Evolutionary conservation across 2,329 filamentous ascomycete genomes (phyloP), one percentile per base, ranked within the genome.

Genomic region (Cladophialophora chaetospira): DNA sequence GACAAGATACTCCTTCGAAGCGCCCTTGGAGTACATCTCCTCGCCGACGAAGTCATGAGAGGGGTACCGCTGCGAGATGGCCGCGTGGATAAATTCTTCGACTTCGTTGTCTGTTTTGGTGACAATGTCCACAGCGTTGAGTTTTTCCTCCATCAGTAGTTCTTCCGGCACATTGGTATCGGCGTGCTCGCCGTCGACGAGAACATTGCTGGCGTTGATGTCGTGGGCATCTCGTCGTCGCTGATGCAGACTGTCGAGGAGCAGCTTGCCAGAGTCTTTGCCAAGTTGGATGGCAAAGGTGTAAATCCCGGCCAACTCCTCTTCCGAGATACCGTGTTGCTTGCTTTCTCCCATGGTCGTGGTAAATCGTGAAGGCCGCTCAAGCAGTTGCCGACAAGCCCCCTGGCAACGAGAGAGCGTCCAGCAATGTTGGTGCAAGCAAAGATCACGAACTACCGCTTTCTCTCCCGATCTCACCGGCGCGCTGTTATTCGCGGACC

Each of bases 51-150:
- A 92, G 85, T 81, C 82, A 72, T 91, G 88, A 2, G 74, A 67
- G 0, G 88, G 88, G 63, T 87, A 91, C 68, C 74, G 81, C 38
- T 74, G 70, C 1, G 75, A 68, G 51, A 91, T 86, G 9, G 80
- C 74, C 5, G 69, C 73, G 57, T 83, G 84, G 64, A 91, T 87
- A 67, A 89, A 90, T 13, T 80, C 76, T 71, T 91, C 88, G 35
- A 89, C 85, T 66, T 89, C 86, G 89, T 65, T 81, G 68, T 91
- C 88, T 0, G 86, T 88, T 72, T 90, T 83, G 8, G 88, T 91
- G 17, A 91, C 88, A 60, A 91, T 82, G 69, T 91, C 88, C 9
- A 91, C 88, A 1, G 87, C 81, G 68, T 83, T 90, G 63, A 88
- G 85, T 70, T 92, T 92, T 72, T 91, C 86, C 5, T 77, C 73